Percentiles rank a stretch among this genome's conserved stretches.
Conservation (phyloP, 2,329 filamentous ascomycete species). For the Cercospora nicotianae region DNA sequence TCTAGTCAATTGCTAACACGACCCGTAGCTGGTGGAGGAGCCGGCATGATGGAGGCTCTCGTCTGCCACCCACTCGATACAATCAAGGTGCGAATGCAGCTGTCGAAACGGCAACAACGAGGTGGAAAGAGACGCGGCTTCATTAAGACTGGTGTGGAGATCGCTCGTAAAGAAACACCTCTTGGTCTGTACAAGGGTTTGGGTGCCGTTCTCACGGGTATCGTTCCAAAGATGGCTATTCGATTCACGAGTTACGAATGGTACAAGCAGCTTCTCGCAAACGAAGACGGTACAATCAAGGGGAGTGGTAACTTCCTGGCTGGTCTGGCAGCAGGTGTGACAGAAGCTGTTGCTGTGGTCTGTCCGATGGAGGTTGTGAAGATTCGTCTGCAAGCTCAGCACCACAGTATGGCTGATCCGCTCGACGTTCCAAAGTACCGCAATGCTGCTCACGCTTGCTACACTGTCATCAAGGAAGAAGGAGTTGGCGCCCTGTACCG, state of each 20-base stretch:
- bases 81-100: conserved; percentile 99
- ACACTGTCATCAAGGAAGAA: conserved; percentile 91
- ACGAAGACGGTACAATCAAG: conserved; percentile 65
- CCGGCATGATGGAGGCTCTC: conserved; percentile 99
- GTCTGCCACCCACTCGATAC: conserved; percentile 94
- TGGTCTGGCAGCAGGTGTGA: conserved; percentile 88
- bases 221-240: conserved; percentile 99
- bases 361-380: conserved; percentile 99
- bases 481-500: conserved; percentile 85
- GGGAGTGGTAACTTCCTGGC: conserved; percentile 74
- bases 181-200: conserved; percentile 95
- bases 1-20: conserved; percentile 19
- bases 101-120: conserved; percentile 81
- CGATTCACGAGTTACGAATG: conserved; percentile 96
- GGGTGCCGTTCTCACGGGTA: conserved; percentile 93
- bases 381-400: conserved; percentile 95
- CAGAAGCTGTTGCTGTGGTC: conserved; percentile 93
- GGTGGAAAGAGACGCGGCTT: conserved; percentile 85
- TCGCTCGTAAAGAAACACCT: conserved; percentile 85
- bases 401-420: conserved; percentile 96
- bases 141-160: conserved; percentile 78
- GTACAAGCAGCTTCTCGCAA: conserved; percentile 82
- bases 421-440: conserved; percentile 96
- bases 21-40: conserved; percentile 81
- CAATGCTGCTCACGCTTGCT: conserved; percentile 79